phyloP scores from a whole-genome alignment of 257 asterid genomes.

The Craterostigma plantagineum region DNA sequence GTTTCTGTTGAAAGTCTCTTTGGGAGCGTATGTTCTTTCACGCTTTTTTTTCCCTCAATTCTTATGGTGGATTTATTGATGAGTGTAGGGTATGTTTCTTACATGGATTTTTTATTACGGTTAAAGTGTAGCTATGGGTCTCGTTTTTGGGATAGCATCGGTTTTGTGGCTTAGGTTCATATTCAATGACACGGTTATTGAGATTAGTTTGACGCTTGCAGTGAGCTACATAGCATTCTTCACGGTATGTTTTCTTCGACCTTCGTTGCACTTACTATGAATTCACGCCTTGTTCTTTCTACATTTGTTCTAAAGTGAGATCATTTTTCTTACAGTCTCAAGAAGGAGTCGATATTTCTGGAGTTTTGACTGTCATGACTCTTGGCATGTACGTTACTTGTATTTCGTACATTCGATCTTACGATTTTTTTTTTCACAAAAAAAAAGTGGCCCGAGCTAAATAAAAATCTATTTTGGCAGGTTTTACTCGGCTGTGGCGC shows the following conservation, averaged over 20 bases:
- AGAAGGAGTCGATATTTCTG: conserved; percentile 60
- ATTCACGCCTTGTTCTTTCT: too few relatives aligned
- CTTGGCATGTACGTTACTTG: conserved; percentile 82
- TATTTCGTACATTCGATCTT: conserved; percentile 3
- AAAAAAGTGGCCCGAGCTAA: conserved; percentile 7
- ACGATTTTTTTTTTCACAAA: neutral
- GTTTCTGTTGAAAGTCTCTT: conserved; percentile 55
- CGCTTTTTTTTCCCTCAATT: conserved; percentile 4
- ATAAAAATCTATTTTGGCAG: conserved; percentile 27
- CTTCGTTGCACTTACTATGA: too few relatives aligned
- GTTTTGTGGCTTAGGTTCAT: conserved; percentile 91
- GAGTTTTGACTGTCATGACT: conserved; percentile 94
- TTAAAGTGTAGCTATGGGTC: conserved; percentile 70
- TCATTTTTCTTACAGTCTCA: conserved; percentile 47
- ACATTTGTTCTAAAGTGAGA: too few relatives aligned
- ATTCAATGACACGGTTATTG: conserved; percentile 95
- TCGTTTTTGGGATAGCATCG: conserved; percentile 79
- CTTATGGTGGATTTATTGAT: too few relatives aligned
- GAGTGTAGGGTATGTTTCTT: conserved; percentile 9
- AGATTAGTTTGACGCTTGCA: conserved; percentile 75
- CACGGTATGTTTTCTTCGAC: conserved; percentile 36
- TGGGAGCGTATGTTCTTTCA: conserved; percentile 83
- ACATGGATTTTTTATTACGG: conserved; percentile 11
- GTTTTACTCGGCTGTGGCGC: conserved; percentile 90
- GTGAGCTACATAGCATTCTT: conserved; percentile 93